These are phyloP conservation scores for Shiraia sp. DNA, from an alignment of 2,329 filamentous ascomycete genomes.

Conservation along the genomic window DNA sequence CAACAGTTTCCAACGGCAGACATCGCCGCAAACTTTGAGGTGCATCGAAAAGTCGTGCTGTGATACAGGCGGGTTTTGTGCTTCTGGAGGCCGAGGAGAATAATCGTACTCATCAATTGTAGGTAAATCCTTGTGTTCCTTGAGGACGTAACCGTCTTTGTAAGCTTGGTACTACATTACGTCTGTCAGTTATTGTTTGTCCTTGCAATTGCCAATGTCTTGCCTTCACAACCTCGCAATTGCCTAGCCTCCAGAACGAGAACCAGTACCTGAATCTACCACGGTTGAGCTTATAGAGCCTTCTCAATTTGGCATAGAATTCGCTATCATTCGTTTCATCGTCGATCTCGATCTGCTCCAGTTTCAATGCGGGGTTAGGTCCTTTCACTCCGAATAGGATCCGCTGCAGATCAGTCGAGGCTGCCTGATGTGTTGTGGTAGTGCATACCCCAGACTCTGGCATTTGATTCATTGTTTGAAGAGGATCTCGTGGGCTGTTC, in stretches of 20 bases:
- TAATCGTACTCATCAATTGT: conserved; percentile 2
- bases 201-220: too few species aligned
- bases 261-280: not conserved
- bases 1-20: conserved; percentile 5
- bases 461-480: too few species aligned
- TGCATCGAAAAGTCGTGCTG: conserved; percentile 6
- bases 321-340: not conserved
- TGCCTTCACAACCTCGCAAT: conserved; percentile 2
- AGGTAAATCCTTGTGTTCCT: conserved; percentile 4
- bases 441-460: not conserved
- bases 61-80: conserved; percentile 4
- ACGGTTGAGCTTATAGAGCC: not conserved
- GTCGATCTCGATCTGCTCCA: not conserved
- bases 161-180: too few species aligned
- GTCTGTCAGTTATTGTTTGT: too few species aligned
- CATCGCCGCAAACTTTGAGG: conserved; percentile 3
- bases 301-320: not conserved
- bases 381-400: not conserved
- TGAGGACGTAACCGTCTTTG: too few species aligned
- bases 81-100: conserved; percentile 4
- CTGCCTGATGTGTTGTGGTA: not conserved
- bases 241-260: conserved; percentile 1
- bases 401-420: not conserved
- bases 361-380: not conserved
- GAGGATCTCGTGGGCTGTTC: too few species aligned